Evolutionary conservation across 805 yeast species (phyloP), one percentile per base, ranked within the genome.

Genomic region (Komagataella mondaviorum): DNA sequence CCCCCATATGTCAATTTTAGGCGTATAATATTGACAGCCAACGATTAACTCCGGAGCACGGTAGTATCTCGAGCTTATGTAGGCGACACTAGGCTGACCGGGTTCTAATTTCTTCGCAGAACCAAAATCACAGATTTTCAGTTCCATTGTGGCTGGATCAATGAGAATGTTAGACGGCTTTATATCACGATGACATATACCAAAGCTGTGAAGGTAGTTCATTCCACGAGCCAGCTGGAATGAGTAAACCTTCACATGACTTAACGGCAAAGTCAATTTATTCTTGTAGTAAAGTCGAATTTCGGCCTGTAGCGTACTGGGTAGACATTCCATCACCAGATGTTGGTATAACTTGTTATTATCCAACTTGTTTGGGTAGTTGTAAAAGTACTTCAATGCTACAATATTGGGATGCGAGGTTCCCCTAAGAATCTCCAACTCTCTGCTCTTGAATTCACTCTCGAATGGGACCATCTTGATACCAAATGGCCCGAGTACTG

Each of bases 1-100:
- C 16, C 97, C 96, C 99, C 99, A 93, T 60, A 90, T 85, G 66
- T 93, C 99, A 53, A 93, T 91, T 61, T 89, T 87, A 2, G 95
- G 83, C 3, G 95, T 80, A 65, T 93, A 93, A 44, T 83, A 76
- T 53, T 90, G 80, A 59, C 89, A 85, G 1, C 99, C 99, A 51
- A 93, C 81, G 62, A 93, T 86, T 54, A 93, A 76, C 66, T 93
- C 99, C 0, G 99, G 99, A 1, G 98, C 95, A 59, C 97, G 78
- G 68, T 90, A 90, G 66, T 89, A 93, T 60, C 99, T 80, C 22
- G 96, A 88, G 67, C 97, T 95, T 53, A 93, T 93, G 64, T 93
- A 93, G 50, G 96, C 85, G 55, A 90, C 96, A 1, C 95, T 83
- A n/a, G 93, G 87, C 63, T 85, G 90, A 55, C 80, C 78, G 49